Conservation (phyloP, 805 yeast genomes). For the Helenozyma baotianmanensis region DNA sequence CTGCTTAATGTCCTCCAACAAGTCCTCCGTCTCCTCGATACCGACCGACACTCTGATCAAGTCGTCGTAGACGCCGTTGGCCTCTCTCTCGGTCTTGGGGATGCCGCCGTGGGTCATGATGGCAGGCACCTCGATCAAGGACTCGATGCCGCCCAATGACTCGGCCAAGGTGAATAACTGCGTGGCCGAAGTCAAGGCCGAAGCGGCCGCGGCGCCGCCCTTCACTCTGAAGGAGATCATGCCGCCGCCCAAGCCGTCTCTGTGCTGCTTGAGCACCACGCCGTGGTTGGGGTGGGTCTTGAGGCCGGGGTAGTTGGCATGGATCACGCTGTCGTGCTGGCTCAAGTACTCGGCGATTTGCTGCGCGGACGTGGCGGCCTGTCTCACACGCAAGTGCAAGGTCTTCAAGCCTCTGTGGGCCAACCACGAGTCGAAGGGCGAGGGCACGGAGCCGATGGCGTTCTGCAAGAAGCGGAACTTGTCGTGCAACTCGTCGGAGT, state of each 20-base stretch:
- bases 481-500: conserved; percentile 54
- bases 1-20: conserved; percentile 64
- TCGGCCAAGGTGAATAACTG: conserved; percentile 82
- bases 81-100: conserved; percentile 72
- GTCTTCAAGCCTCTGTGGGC: conserved; percentile 91
- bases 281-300: conserved; percentile 57
- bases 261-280: conserved; percentile 69
- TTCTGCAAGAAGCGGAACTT: conserved; percentile 74
- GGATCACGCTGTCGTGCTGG: conserved; percentile 46
- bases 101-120: conserved; percentile 92
- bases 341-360: conserved; percentile 64
- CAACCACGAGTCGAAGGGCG: conserved; percentile 88
- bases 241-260: conserved; percentile 86
- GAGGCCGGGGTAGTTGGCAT: conserved; percentile 84
- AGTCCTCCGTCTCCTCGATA: conserved; percentile 77
- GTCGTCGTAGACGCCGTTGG: conserved; percentile 76
- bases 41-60: conserved; percentile 82
- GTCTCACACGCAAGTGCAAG: conserved; percentile 71
- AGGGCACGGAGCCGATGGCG: conserved; percentile 85
- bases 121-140: conserved; percentile 83
- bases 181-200: conserved; percentile 67
- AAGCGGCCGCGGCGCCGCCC: conserved; percentile 77
- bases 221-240: conserved; percentile 83
- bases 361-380: conserved; percentile 62
- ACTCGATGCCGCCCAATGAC: conserved; percentile 87